phyloP scores from a whole-genome alignment of 495 filamentous ascomycete species.

The Penicillium coprophilum region DNA sequence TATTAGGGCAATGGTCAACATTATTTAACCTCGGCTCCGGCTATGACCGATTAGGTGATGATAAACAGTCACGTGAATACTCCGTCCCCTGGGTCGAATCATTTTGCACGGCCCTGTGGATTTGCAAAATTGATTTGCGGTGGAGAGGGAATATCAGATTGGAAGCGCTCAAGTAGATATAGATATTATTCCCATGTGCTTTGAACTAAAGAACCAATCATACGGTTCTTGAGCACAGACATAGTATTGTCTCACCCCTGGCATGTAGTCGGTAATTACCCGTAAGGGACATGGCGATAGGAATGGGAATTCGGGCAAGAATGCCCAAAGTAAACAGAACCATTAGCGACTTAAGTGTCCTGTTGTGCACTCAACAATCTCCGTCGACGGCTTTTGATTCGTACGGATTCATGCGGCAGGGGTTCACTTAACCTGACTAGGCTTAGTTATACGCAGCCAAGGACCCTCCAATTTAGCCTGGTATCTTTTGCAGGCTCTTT shows the following conservation, averaged over 20 bases:
- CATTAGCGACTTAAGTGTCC: neutral
- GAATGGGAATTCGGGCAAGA: constrained; percentile 22
- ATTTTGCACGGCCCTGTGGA: neutral
- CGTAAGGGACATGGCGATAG: constrained; percentile 17
- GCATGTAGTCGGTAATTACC: constrained; percentile 23
- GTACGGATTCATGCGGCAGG: constrained; percentile 7
- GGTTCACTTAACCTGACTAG: neutral
- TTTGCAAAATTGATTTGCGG: neutral
- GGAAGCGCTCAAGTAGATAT: neutral
- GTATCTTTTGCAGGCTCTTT: constrained; percentile 1
- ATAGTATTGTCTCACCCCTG: constrained; percentile 11
- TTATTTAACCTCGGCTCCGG: constrained; percentile 7
- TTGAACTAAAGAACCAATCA: constrained; percentile 3
- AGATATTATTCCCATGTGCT: neutral
- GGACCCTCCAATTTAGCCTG: constrained; percentile 4
- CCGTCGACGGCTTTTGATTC: neutral
- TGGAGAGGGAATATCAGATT: constrained; percentile 1
- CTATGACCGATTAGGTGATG: constrained; percentile 5
- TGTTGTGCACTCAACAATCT: neutral
- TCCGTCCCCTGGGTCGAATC: neutral
- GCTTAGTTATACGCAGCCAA: constrained; percentile 12
- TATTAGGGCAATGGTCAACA: neutral
- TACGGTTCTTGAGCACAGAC: neutral
- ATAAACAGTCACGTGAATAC: constrained; percentile 7
- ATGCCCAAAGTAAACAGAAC: constrained; percentile 19